Evolutionary conservation across 306 rosid genomes (phyloP), one percentile per base, ranked within the genome.

Genomic region (Glycyrrhiza uralensis): DNA sequence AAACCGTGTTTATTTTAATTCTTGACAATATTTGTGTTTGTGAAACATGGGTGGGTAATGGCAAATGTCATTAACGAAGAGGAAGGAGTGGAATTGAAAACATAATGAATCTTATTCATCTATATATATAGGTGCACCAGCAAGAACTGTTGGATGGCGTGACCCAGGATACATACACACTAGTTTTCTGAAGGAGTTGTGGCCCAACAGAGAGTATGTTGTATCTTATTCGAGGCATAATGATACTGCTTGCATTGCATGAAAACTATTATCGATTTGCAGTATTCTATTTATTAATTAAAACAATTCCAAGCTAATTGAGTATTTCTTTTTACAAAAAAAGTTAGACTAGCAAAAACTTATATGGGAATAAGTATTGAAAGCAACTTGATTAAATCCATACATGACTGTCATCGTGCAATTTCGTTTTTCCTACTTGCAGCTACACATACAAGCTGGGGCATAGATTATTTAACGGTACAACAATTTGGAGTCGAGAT

Each of bases 81-180:
- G 63, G 60, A 44, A 59, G 19, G 29, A 49, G 18, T 52, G 24
- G n/a, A 39, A 15, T 39, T 47, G 22, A 49, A 76, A 64, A 63
- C 18, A 18, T 32, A 20, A 8, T 23, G 22, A 59, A 59, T 72
- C 69, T 59, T 63, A 30, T 64, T 69, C 39, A 73, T 54, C 38
- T 52, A 12, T 18, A 36, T 42, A 28, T 69, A 62, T 79, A 93
- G 98, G 97, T 66, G 97, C 96, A 79, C 97, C 96, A 0, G 98
- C 97, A 75, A 87, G 90, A 42, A 89, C 97, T 20, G 94, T 87
- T 41, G 98, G 97, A 74, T 91, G 98, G 98, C 89, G 96, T 65
- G 94, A 91, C 69, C 98, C 98, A 13, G 96, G 96, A 70, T 93
- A 70, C 80, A 89, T 89, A 71, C 98, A 90, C 82, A 90, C 94